Conservation (phyloP, 2,329 filamentous ascomycete genomes). For the Fusarium buharicum region DNA sequence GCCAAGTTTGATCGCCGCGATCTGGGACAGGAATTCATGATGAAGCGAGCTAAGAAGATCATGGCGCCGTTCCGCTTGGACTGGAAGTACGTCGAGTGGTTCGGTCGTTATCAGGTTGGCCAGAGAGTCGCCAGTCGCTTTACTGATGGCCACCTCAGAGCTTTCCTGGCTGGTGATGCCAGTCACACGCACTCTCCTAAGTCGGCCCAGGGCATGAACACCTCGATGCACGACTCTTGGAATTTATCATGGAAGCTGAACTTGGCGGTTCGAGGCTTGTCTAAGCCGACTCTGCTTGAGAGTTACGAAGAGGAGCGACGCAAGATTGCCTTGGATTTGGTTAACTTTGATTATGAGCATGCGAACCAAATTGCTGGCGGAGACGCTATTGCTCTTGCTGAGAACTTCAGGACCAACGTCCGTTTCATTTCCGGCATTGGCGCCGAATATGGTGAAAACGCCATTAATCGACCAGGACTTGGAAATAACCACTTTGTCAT, state of each 20-base stretch:
- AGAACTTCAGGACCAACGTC: slow-evolving; percentile 76
- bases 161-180: slow-evolving; percentile 77
- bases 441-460: slow-evolving; percentile 66
- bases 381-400: slow-evolving; percentile 70
- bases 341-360: slow-evolving; percentile 68
- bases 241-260: slow-evolving; percentile 67
- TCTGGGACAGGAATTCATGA: slow-evolving; percentile 73
- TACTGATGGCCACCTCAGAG: slow-evolving; percentile 67
- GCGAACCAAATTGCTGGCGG: slow-evolving; percentile 69
- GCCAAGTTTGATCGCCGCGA: slow-evolving; percentile 53
- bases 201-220: slow-evolving; percentile 76
- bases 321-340: slow-evolving; percentile 68
- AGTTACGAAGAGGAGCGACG: slow-evolving; percentile 73
- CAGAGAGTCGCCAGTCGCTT: slow-evolving; percentile 78
- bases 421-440: slow-evolving; percentile 79
- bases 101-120: slow-evolving; percentile 76
- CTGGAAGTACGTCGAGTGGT: slow-evolving; percentile 74
- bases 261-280: slow-evolving; percentile 65
- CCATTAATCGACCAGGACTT: slow-evolving; percentile 57
- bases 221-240: slow-evolving; percentile 68
- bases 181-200: slow-evolving; percentile 79
- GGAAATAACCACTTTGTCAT: slow-evolving; percentile 54
- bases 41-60: slow-evolving; percentile 71
- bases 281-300: slow-evolving; percentile 63
- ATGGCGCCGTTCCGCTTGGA: slow-evolving; percentile 67